Evolutionary conservation across 805 yeast genomes (phyloP).

Genomic region (Tetrapisispora phaffii): DNA sequence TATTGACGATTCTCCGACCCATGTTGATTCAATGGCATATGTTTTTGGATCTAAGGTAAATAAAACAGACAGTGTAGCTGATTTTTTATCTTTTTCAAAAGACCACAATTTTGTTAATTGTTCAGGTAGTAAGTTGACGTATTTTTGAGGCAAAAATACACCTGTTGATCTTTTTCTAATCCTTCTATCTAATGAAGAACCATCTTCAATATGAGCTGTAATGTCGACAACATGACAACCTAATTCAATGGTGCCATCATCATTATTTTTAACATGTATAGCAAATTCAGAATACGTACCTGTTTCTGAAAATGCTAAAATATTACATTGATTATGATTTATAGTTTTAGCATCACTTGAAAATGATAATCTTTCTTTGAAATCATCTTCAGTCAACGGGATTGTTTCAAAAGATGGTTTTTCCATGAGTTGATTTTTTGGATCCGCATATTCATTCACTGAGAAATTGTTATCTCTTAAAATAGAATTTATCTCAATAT

Average conservation of each 20-base stretch:
- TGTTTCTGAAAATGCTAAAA: slow-evolving; percentile 28
- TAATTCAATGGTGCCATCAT: slow-evolving; percentile 52
- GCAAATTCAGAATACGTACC: slow-evolving; percentile 57
- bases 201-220: slow-evolving; percentile 58
- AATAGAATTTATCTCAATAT: slow-evolving; percentile 78
- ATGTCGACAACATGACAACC: slow-evolving; percentile 85
- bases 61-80: slow-evolving; percentile 65
- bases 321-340: slow-evolving; percentile 18
- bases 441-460: slow-evolving; percentile 68
- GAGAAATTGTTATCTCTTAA: slow-evolving; percentile 77
- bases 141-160: slow-evolving; percentile 74
- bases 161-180: slow-evolving; percentile 85
- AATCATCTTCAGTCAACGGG: slow-evolving; percentile 15
- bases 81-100: slow-evolving; percentile 48
- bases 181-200: slow-evolving; percentile 74
- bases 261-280: slow-evolving; percentile 58
- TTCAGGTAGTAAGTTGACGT: slow-evolving; percentile 57
- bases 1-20: slow-evolving; percentile 64
- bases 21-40: slow-evolving; percentile 63
- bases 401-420: slow-evolving; percentile 20
- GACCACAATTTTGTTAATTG: slow-evolving; percentile 51
- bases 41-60: slow-evolving; percentile 68
- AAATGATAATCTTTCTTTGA: slow-evolving; percentile 13
- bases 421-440: slow-evolving; percentile 25
- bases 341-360: slow-evolving; percentile 16